Evolutionary conservation across 2,329 filamentous ascomycete species (phyloP).

Genomic region (Fusarium heterosporum): DNA sequence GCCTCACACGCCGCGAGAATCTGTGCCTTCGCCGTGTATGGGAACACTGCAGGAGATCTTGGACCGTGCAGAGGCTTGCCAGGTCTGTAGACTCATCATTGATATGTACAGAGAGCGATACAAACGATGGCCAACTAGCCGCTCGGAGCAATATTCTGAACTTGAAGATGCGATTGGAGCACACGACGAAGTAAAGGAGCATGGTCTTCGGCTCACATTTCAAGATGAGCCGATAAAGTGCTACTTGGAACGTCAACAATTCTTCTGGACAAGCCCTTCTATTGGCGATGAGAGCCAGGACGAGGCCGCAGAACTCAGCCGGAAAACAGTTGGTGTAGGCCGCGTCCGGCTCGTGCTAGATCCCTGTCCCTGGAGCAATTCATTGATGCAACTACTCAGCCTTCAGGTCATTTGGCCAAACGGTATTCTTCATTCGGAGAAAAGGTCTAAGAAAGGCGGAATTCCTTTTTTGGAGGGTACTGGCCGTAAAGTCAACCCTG

Average conservation of each 20-base stretch:
- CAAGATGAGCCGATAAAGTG: not conserved
- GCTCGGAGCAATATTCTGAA: not conserved
- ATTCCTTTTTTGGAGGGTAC: not conserved
- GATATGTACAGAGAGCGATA: conserved; percentile 15
- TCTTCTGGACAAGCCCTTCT: not conserved
- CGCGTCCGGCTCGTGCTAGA: conserved; percentile 5
- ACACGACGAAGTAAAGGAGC: not conserved
- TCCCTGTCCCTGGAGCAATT: conserved; percentile 1
- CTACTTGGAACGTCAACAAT: not conserved
- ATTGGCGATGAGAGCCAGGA: not conserved
- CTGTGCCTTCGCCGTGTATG: not conserved
- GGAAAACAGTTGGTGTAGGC: not conserved
- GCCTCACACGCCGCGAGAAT: not conserved
- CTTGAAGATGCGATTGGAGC: not conserved
- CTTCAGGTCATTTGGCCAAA: conserved; percentile 14
- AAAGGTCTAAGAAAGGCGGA: rapidly evolving
- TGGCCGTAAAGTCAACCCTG: not conserved
- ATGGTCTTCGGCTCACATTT: conserved; percentile 14
- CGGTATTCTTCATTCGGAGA: rapidly evolving
- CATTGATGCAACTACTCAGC: not conserved
- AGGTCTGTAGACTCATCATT: conserved; percentile 9
- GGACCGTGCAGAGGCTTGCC: not conserved
- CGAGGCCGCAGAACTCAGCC: too few relatives aligned
- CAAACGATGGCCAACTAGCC: not conserved
- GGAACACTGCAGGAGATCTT: conserved; percentile 13